These are phyloP conservation scores for Agrocybe pediades DNA, from an alignment of 768 basidiomycete species.

Conservation along the genomic window DNA sequence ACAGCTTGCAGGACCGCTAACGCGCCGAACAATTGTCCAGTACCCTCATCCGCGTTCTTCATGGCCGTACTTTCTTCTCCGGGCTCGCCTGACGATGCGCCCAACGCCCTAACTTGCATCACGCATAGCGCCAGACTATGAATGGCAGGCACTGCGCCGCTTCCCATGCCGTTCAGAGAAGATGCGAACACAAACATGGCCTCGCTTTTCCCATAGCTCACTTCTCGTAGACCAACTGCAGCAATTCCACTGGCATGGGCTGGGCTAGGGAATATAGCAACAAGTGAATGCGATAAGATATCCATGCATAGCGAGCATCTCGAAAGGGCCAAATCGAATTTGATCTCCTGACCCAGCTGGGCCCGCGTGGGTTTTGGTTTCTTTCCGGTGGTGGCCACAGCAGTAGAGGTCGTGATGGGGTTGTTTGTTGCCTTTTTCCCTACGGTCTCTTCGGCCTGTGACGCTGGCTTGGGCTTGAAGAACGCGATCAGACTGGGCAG, in stretches of 20 bases:
- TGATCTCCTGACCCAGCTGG: slow-evolving; percentile 63
- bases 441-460: slow-evolving; percentile 1
- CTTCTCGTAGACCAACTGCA: slow-evolving; percentile 9
- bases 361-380: slow-evolving; percentile 51
- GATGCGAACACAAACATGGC: slow-evolving; percentile 63
- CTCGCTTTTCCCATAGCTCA: slow-evolving; percentile 32
- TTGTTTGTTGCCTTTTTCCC: slow-evolving; percentile 9
- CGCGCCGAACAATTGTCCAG: slow-evolving; percentile 70
- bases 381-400: slow-evolving; percentile 13
- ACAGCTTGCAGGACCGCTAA: slow-evolving; percentile 70
- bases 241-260: slow-evolving; percentile 28
- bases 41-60: slow-evolving; percentile 22
- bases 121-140: slow-evolving; percentile 76
- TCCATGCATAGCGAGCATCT: slow-evolving; percentile 67
- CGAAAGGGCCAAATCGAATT: slow-evolving; percentile 68
- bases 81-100: slow-evolving; percentile 20
- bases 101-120: slow-evolving; percentile 42
- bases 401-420: not conserved
- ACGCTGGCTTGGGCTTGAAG: slow-evolving; percentile 50
- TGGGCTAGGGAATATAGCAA: slow-evolving; percentile 55
- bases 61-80: slow-evolving; percentile 13
- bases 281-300: slow-evolving; percentile 60
- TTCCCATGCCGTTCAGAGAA: slow-evolving; percentile 61
- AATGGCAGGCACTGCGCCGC: slow-evolving; percentile 66
- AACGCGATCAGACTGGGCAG: slow-evolving; percentile 51